phyloP scores from a whole-genome alignment of 306 rosid genomes.

The Cucurbita moschata region DNA sequence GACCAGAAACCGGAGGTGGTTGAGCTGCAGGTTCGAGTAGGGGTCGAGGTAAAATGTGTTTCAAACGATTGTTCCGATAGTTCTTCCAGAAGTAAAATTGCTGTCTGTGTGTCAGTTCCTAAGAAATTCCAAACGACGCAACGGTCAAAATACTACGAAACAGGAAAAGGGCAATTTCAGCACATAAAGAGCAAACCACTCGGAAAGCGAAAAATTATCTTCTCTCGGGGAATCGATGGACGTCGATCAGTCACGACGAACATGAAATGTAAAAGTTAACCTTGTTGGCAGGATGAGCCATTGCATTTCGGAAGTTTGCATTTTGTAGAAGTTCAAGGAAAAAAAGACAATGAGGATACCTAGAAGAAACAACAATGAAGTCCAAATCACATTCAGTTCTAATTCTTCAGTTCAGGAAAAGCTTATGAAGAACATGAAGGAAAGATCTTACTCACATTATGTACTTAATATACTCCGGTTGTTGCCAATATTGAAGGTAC shows the following conservation, averaged over 20 bases:
- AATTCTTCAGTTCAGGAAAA: neutral
- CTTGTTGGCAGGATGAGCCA: slow-evolving; percentile 95
- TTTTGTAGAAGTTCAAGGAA: slow-evolving; percentile 93
- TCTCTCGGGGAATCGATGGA: neutral
- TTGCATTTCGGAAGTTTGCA: slow-evolving; percentile 77
- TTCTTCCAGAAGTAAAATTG: slow-evolving; percentile 98
- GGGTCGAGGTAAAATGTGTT: slow-evolving; percentile 75
- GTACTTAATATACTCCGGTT: slow-evolving; percentile 68
- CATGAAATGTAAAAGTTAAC: slow-evolving; percentile 13
- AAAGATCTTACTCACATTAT: slow-evolving; percentile 52
- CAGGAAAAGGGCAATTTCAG: neutral
- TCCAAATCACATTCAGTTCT: neutral
- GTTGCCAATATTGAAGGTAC: slow-evolving; percentile 93
- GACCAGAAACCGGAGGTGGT: slow-evolving; percentile 35
- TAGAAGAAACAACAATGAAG: slow-evolving; percentile 12
- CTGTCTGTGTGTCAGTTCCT: slow-evolving; percentile 93
- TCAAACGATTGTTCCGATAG: slow-evolving; percentile 75
- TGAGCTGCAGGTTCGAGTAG: slow-evolving; percentile 60
- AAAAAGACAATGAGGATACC: slow-evolving; percentile 94
- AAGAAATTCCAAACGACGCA: neutral
- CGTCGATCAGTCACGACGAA: too few species aligned
- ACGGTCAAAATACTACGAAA: neutral
- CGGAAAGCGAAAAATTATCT: neutral
- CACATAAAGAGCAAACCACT: neutral
- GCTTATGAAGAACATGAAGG: neutral